Base-by-base conservation (phyloP, 2,329 filamentous ascomycete species). In the Botrytis medusae region DNA sequence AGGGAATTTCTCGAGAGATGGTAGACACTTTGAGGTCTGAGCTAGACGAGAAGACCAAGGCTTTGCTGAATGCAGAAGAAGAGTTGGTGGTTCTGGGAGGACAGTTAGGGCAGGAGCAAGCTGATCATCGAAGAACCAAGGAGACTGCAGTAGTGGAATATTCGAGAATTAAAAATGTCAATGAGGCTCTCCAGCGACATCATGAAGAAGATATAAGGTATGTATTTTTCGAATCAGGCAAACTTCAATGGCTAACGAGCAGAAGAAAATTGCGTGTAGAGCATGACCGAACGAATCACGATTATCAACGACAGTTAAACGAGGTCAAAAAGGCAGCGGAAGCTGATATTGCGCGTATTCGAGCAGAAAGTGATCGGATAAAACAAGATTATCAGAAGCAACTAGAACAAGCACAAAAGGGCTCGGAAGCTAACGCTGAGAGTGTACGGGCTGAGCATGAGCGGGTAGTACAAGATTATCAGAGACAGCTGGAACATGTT, bases 1-100 rank as follows among this genome's bases (percentile, higher is more conserved):
- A 95, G 79, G 95, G 95, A 6, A 92, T 99, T 54, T 97, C 97
- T n/a, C 89, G 95, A 59, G 94, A 98, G 79, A 85, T 98, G 54
- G 93, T 99, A 5, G 96, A 99, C 81, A 91, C 92, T 1, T 85
- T 99, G 46, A 90, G 93, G 68, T 86, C 87, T 7, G 92, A 98
- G 80, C 82, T 97, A 0, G 90, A 92, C 74, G 91, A 95, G 74
- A 93, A 91, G 75, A 90, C 90, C 34, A 82, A 82, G 46, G 81
- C 83, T 1, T 78, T 90, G 40, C 83, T 87, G 74, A 84, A 86
- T 57, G 81, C 83, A 2, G 84, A 87, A 65, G 82, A 83, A 18
- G 83, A 85, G 57, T 78, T 85, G 8, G 81, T 85, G 14, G 83
- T 85, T 7, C 81, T 90, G 18, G 83, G 86, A 71, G 84, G 84